A percentile compares a stretch with the other conserved stretches of the same genome.
These are phyloP conservation scores for Tulasnella sp. DNA, from an alignment of 768 basidiomycete species.

Conservation along the genomic window DNA sequence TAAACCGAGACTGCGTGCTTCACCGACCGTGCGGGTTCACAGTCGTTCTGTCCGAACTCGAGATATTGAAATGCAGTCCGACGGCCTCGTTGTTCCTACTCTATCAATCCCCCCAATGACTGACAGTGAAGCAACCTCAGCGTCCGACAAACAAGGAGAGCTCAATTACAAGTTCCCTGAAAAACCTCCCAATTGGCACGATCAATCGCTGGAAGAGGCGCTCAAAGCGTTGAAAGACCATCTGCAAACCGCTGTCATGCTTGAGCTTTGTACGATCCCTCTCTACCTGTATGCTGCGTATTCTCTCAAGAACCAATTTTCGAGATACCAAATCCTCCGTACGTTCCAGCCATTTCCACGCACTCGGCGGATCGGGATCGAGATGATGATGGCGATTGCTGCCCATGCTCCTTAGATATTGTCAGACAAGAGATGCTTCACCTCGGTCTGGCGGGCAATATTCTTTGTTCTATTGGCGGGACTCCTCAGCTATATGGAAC, in stretches of 20 bases:
- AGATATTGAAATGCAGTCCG: too few species aligned
- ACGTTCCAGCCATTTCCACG: background rate
- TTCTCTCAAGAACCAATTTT: background rate
- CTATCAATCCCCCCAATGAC: too few species aligned
- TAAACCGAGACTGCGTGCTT: too few species aligned
- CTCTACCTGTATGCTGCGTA: conserved; percentile 2
- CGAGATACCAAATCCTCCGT: background rate
- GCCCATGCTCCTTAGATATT: background rate
- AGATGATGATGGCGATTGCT: background rate
- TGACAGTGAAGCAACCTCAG: too few species aligned
- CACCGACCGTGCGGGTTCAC: too few species aligned
- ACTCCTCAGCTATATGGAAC: background rate
- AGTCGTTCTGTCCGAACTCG: too few species aligned
- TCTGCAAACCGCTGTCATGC: background rate
- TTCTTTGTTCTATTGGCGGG: background rate
- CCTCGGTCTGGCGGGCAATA: background rate
- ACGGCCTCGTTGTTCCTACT: too few species aligned
- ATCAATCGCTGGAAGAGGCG: background rate
- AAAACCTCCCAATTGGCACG: background rate
- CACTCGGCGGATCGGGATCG: background rate
- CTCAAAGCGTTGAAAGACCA: background rate
- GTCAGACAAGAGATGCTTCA: conserved; percentile 6
- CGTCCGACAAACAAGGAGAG: too few species aligned
- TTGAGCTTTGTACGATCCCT: background rate
- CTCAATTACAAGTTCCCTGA: background rate